A percentile compares a stretch with the other conserved stretches of the same genome.
These are phyloP conservation scores for Tetradesmus obliquus DNA, from an alignment of 139 green algal genomes.

Conservation along the genomic window DNA sequence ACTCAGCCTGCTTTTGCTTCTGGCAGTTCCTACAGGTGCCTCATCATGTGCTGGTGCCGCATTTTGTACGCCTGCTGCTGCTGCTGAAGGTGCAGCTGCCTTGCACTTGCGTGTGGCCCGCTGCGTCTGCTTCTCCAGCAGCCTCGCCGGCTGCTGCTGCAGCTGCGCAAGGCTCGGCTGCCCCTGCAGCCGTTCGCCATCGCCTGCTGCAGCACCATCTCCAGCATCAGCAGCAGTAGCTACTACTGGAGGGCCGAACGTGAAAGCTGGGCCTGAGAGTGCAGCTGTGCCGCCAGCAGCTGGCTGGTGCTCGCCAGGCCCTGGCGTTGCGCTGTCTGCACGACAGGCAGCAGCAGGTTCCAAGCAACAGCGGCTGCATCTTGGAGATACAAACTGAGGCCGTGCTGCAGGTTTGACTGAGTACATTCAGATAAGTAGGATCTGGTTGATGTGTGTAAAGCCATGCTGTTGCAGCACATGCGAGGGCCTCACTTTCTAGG, in stretches of 20 bases:
- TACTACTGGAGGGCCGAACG: not conserved
- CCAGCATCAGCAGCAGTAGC: not conserved
- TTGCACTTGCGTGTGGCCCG: conserved; percentile 1
- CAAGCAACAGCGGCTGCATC: not conserved
- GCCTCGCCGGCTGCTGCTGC: not conserved
- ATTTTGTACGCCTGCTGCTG: not conserved
- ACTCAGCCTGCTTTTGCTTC: not conserved
- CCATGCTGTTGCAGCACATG: no score
- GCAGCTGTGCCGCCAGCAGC: not conserved
- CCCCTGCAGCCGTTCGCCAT: not conserved
- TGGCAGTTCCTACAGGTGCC: no score
- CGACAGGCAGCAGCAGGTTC: not conserved
- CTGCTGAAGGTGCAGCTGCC: not conserved
- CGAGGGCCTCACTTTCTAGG: no score
- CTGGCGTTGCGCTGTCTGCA: conserved; percentile 14
- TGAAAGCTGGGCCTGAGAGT: not conserved
- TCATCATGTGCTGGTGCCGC: not conserved
- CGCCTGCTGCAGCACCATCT: not conserved
- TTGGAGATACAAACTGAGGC: no score
- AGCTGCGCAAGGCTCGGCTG: conserved; percentile 17
- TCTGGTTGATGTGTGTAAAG: no score
- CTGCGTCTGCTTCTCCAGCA: conserved; percentile 18
- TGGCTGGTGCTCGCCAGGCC: conserved; percentile 25
- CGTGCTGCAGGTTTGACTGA: no score
- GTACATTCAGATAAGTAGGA: no score